Evolutionary conservation across 2,329 filamentous ascomycete genomes (phyloP).

Genomic region (Leptographium procerum): DNA sequence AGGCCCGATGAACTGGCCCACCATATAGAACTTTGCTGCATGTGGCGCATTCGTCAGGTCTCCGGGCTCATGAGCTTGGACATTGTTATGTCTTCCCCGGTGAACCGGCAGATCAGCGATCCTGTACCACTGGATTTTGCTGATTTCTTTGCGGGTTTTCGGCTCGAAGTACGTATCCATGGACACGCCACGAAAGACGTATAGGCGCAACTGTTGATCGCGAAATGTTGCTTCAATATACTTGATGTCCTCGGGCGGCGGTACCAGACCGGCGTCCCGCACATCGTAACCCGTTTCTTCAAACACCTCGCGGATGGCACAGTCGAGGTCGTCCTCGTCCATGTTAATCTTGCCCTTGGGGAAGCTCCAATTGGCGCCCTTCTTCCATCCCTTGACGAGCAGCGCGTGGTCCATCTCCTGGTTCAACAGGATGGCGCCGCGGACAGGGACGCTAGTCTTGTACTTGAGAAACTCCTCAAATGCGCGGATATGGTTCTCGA

Average conservation of each 20-base stretch:
- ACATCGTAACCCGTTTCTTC: conserved; percentile 93
- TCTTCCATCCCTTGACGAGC: conserved; percentile 96
- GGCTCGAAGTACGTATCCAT: conserved; percentile 83
- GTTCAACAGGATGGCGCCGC: conserved; percentile 88
- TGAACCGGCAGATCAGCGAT: conserved; percentile 78
- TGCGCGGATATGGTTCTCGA: conserved; percentile 65
- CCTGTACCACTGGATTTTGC: conserved; percentile 91
- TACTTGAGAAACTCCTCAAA: conserved; percentile 90
- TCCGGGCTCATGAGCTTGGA: conserved; percentile 33
- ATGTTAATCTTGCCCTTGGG: conserved; percentile 97
- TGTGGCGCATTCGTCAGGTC: conserved; percentile 45
- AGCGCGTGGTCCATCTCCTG: conserved; percentile 88
- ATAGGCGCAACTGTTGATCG: conserved; percentile 86
- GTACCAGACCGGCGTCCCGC: conserved; percentile 61
- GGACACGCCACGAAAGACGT: conserved; percentile 80
- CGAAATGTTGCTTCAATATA: conserved; percentile 82
- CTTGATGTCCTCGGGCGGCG: conserved; percentile 60
- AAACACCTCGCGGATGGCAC: conserved; percentile 86
- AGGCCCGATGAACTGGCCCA: conserved; percentile 78
- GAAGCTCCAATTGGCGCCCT: conserved; percentile 91
- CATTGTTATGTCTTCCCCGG: conserved; percentile 53
- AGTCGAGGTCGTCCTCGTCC: conserved; percentile 86
- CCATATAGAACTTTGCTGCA: conserved; percentile 94
- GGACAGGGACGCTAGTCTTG: conserved; percentile 87
- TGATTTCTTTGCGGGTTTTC: conserved; percentile 90